These are phyloP conservation scores for Suhomyces maxii DNA, from an alignment of 1,139 yeast species.

Conservation along the genomic window DNA sequence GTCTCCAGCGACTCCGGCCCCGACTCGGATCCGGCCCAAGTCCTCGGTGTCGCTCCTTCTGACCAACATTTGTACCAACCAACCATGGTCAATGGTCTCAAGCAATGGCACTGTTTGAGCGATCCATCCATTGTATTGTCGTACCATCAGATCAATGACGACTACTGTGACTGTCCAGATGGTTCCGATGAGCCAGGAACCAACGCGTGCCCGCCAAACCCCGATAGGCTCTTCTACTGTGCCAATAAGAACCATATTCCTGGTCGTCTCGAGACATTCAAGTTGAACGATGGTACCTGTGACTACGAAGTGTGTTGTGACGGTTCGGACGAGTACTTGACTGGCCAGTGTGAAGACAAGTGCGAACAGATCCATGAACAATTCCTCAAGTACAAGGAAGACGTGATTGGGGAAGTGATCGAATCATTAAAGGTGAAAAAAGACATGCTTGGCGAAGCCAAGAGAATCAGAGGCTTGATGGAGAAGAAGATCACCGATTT, in stretches of 20 bases:
- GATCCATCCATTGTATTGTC: conserved; percentile 64
- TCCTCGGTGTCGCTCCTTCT: conserved; percentile 30
- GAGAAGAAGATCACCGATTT: conserved; percentile 24
- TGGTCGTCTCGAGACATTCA: conserved; percentile 55
- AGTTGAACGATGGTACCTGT: conserved; percentile 88
- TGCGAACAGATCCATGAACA: conserved; percentile 52
- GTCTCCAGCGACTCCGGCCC: neutral
- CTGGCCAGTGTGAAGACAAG: conserved; percentile 52
- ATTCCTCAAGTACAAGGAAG: conserved; percentile 22
- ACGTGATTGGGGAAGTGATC: conserved; percentile 17
- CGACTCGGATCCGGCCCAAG: neutral
- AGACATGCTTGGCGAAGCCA: conserved; percentile 13
- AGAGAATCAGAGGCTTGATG: conserved; percentile 8
- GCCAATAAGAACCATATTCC: conserved; percentile 70
- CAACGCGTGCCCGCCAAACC: conserved; percentile 60
- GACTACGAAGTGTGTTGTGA: conserved; percentile 91
- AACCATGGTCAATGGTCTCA: conserved; percentile 31
- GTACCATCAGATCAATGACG: conserved; percentile 73
- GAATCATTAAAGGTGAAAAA: conserved; percentile 26
- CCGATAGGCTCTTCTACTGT: conserved; percentile 65
- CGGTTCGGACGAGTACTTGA: conserved; percentile 77
- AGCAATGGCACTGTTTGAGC: conserved; percentile 66
- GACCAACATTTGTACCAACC: conserved; percentile 56
- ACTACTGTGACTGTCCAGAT: conserved; percentile 95
- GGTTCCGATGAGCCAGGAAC: conserved; percentile 98